phyloP scores from a whole-genome alignment of 441 rosid genomes.

The Jatropha podagrica region DNA sequence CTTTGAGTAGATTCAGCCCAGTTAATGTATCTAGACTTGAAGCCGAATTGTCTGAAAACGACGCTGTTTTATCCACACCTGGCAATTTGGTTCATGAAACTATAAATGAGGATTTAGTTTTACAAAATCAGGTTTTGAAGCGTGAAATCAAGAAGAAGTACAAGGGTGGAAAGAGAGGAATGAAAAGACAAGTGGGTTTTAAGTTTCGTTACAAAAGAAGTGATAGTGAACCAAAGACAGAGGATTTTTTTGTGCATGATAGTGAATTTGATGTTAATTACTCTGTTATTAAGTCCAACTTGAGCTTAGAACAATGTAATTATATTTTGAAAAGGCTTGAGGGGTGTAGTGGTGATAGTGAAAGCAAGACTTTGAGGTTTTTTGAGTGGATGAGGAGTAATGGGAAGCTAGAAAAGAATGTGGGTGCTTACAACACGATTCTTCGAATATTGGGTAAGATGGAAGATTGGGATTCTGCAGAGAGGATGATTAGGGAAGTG shows the following conservation, averaged over 20 bases:
- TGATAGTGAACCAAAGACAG: conserved; percentile 29
- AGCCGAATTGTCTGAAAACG: conserved; percentile 35
- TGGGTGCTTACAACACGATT: conserved; percentile 61
- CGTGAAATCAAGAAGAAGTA: conserved; percentile 20
- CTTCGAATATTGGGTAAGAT: conserved; percentile 71
- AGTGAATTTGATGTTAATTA: conserved; percentile 60
- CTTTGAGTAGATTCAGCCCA: conserved; percentile 38
- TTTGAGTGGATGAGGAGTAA: conserved; percentile 80
- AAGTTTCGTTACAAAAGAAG: conserved; percentile 36
- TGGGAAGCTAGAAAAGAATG: conserved; percentile 60
- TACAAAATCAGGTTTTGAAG: conserved; percentile 27
- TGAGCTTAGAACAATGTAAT: conserved; percentile 60
- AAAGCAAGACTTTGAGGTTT: conserved; percentile 54
- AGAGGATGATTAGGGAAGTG: conserved; percentile 48
- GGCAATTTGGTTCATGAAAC: conserved; percentile 26
- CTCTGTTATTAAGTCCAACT: conserved; percentile 40
- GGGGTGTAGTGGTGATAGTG: conserved; percentile 53
- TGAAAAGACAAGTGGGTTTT: conserved; percentile 35
- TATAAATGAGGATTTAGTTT: conserved; percentile 23
- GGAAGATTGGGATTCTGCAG: conserved; percentile 70
- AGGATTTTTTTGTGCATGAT: conserved; percentile 35
- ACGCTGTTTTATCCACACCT: conserved; percentile 18
- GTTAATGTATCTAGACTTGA: conserved; percentile 41
- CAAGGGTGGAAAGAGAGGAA: conserved; percentile 30
- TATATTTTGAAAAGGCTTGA: conserved; percentile 63